A percentile compares a stretch with the other conserved stretches of the same genome.
Conservation (phyloP, 2,329 filamentous ascomycete species). For the Aspergillus costaricaensis region DNA sequence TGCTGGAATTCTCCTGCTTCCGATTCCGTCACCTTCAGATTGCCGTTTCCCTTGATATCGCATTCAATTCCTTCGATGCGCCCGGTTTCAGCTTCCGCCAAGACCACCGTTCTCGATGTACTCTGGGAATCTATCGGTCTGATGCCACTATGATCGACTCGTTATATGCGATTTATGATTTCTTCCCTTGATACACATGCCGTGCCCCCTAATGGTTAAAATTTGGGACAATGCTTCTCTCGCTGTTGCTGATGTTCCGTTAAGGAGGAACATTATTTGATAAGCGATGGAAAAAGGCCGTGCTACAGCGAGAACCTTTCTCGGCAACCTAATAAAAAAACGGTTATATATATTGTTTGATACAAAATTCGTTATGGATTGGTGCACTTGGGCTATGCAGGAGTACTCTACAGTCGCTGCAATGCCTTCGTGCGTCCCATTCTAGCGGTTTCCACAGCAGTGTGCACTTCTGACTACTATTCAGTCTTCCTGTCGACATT, state of each 20-base stretch:
- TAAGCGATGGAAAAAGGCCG: conserved; percentile 20
- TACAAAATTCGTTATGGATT: not conserved
- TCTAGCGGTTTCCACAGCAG: not conserved
- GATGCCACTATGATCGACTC: conserved; percentile 73
- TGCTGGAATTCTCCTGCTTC: too few species aligned
- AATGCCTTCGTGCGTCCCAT: conserved; percentile 6
- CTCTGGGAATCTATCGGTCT: conserved; percentile 60
- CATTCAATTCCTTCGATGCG: conserved; percentile 71
- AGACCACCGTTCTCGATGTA: conserved; percentile 66
- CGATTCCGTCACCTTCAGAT: not conserved
- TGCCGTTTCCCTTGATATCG: conserved; percentile 65
- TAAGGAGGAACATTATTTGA: conserved; percentile 45
- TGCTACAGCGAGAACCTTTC: conserved; percentile 12
- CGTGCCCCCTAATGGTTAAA: conserved; percentile 64
- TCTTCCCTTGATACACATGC: conserved; percentile 45
- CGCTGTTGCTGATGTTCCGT: conserved; percentile 54
- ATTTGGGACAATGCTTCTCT: conserved; percentile 58
- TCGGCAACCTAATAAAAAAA: conserved; percentile 8
- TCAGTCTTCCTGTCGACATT: conserved; percentile 15
- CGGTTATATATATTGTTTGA: conserved; percentile 12
- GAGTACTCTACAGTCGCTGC: conserved; percentile 20
- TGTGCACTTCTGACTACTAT: conserved; percentile 4
- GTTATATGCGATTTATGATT: conserved; percentile 40
- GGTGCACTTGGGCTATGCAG: not conserved
- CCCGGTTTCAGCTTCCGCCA: conserved; percentile 68